These are phyloP conservation scores for Mycena indigotica DNA, from an alignment of 768 basidiomycete genomes.

Conservation along the genomic window DNA sequence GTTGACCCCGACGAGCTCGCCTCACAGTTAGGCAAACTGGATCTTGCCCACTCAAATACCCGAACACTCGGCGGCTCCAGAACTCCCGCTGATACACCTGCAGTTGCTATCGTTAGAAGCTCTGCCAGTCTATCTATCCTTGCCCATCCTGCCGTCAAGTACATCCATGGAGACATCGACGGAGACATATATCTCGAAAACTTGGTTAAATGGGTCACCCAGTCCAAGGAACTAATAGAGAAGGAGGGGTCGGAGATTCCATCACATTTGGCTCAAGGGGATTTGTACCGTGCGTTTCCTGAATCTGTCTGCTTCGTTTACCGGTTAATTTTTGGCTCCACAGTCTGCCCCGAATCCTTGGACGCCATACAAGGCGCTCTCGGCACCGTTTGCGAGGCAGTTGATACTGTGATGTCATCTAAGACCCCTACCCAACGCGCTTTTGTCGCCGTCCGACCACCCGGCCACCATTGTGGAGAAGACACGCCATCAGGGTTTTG, in stretches of 20 bases:
- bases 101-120: slow-evolving; percentile 54
- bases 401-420: slow-evolving; percentile 60
- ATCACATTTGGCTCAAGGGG: slow-evolving; percentile 66
- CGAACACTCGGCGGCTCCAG: too few species aligned
- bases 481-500: slow-evolving; percentile 91
- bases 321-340: neutral
- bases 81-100: slow-evolving; percentile 19
- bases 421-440: slow-evolving; percentile 43
- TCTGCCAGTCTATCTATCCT: slow-evolving; percentile 57
- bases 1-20: slow-evolving; percentile 44
- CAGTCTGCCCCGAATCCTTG: slow-evolving; percentile 79
- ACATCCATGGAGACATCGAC: slow-evolving; percentile 71
- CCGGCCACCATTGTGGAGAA: slow-evolving; percentile 94
- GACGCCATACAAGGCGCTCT: slow-evolving; percentile 80
- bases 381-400: slow-evolving; percentile 85
- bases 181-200: slow-evolving; percentile 68
- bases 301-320: slow-evolving; percentile 1
- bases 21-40: slow-evolving; percentile 48
- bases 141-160: slow-evolving; percentile 66
- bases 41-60: slow-evolving; percentile 34
- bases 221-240: slow-evolving; percentile 63
- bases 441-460: slow-evolving; percentile 86
- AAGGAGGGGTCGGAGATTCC: slow-evolving; percentile 78
- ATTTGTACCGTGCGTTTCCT: slow-evolving; percentile 80
- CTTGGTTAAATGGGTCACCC: slow-evolving; percentile 57